Conservation (phyloP, 108 stramenopile genomes). For the Skeletonema menzelii region DNA sequence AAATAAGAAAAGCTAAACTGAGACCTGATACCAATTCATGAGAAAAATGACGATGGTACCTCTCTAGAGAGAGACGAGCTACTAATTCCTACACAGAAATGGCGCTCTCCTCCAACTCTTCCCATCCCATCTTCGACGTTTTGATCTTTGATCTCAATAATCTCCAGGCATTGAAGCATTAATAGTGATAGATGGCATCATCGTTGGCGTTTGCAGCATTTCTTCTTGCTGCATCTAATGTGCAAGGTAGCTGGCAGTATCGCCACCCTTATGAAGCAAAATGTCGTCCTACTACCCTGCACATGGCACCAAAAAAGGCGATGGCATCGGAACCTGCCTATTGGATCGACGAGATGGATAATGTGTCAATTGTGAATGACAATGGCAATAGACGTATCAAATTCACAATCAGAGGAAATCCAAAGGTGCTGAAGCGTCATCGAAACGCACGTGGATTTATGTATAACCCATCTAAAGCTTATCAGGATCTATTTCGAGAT, state of each 20-base stretch:
- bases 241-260: not conserved
- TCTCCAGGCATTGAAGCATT: too few relatives aligned
- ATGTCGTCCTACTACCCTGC: not conserved
- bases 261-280: not conserved
- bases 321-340: not conserved
- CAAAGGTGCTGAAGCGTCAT: slow-evolving; percentile 79
- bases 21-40: too few relatives aligned
- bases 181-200: too few relatives aligned
- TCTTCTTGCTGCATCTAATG: not conserved
- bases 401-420: slow-evolving; percentile 74
- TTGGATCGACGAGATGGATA: not conserved
- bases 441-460: slow-evolving; percentile 65
- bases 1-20: too few relatives aligned
- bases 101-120: too few relatives aligned
- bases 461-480: slow-evolving; percentile 76
- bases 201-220: not conserved
- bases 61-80: too few relatives aligned
- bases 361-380: not conserved
- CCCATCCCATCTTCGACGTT: too few relatives aligned
- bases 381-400: slow-evolving; percentile 28
- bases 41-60: too few relatives aligned
- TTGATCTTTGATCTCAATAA: too few relatives aligned
- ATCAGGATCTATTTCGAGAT: slow-evolving; percentile 67
- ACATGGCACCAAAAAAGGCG: not conserved
- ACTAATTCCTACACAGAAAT: too few relatives aligned